Evolutionary conservation across 805 yeast species (phyloP), one percentile per base, ranked within the genome.

Genomic region (Wickerhamomyces alni): DNA sequence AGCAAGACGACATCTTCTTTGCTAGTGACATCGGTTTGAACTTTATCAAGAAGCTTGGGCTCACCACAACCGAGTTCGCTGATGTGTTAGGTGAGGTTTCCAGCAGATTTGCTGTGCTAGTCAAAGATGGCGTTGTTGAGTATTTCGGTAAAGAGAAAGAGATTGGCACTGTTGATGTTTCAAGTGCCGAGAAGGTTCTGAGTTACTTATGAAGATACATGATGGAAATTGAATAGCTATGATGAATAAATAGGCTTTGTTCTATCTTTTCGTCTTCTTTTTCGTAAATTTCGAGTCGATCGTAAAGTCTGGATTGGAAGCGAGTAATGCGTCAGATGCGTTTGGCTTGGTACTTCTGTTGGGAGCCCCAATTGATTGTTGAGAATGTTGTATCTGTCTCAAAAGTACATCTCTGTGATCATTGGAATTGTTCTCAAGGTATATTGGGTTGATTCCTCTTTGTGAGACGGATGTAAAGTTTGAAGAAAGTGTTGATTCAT

Each of bases 381-480:
- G 19, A 38, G 30, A 36, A 40, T 39, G 41, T 29, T 35, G 46
- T 34, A 21, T 21, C 9, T 21, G 24, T 21, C 24, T 21, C 9
- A 21, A 21, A 7, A 21, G 9, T 7, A 6, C 9, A 21, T 21
- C 24, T 21, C 24, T 21, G 9, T 21, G 24, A 21, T 42, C 58
- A n/a, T 50, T 51, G 4, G 59, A 54, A 17, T 53, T 48, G 12
- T 43, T 48, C 15, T 51, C 57, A 33, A 66, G 63, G 47, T 77
- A 78, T 27, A 62, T 63, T 15, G 84, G 85, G 48, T 83, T 83
- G 16, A 77, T 68, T 12, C 80, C 88, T 54, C 91, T 65, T 59
- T 83, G 91, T 7, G 88, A 80, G 3, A 84, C 85, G 35, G 87
- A 77, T 1, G 93, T 83, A 58, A 83, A 81, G 46, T 78, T 80